phyloP scores from a whole-genome alignment of 352 stramenopile genomes.

The Blastocystis sp. region DNA sequence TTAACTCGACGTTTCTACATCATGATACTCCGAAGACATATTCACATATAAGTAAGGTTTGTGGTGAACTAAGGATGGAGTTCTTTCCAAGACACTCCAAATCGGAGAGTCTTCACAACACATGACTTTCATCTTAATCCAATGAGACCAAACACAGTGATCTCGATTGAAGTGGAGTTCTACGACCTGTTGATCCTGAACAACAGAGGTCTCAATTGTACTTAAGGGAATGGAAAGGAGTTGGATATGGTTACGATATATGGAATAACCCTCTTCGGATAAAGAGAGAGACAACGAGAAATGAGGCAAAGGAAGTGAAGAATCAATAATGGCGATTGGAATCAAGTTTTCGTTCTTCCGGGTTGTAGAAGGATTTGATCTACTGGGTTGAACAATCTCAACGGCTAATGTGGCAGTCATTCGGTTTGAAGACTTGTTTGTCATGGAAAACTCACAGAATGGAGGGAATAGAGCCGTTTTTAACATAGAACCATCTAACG shows the following conservation, averaged over 20 bases:
- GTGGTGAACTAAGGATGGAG: neutral
- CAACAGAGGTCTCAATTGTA: neutral
- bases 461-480: neutral
- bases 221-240: neutral
- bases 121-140: neutral
- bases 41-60: too few relatives aligned
- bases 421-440: neutral
- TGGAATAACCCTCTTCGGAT: neutral
- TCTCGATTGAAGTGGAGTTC: neutral
- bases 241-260: neutral
- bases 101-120: neutral
- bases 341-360: neutral
- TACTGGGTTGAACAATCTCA: neutral
- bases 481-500: neutral
- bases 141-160: neutral
- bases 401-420: neutral
- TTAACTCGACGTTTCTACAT: neutral
- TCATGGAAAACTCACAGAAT: neutral
- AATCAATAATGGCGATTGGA: neutral
- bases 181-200: neutral
- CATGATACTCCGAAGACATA: neutral
- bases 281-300: neutral
- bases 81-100: neutral
- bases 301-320: conserved; percentile 15
- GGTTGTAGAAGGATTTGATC: neutral